phyloP scores from a whole-genome alignment of 352 stramenopile species.

The Phytophthora fragariaefolia region DNA sequence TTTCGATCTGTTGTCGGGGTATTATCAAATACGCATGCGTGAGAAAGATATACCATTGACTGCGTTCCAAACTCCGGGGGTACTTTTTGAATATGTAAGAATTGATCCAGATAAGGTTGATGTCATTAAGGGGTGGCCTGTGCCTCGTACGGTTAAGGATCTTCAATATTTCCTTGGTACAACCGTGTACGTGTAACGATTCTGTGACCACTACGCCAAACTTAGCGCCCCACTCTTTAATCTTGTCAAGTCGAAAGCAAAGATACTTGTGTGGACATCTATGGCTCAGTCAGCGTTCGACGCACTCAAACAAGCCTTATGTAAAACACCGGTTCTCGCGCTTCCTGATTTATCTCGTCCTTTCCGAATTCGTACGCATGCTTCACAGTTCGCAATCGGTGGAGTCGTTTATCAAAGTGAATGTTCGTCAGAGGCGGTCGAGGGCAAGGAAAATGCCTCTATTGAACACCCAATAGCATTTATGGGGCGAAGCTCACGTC shows the following conservation, averaged over 20 bases:
- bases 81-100: constrained; percentile 9
- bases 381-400: constrained; percentile 10
- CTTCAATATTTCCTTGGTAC: constrained; percentile 1
- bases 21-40: constrained; percentile 11
- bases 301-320: constrained; percentile 1
- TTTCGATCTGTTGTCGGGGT: constrained; percentile 13
- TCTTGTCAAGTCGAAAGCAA: constrained; percentile 8
- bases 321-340: background rate
- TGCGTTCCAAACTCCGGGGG: constrained; percentile 9
- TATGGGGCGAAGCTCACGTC: constrained; percentile 4
- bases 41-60: constrained; percentile 4
- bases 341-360: constrained; percentile 1
- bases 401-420: constrained; percentile 3
- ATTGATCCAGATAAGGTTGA: constrained; percentile 13
- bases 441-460: background rate
- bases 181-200: constrained; percentile 4
- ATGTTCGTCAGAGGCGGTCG: background rate
- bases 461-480: constrained; percentile 14
- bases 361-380: constrained; percentile 8
- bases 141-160: constrained; percentile 3
- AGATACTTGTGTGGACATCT: constrained; percentile 1
- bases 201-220: background rate
- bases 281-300: constrained; percentile 6
- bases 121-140: background rate
- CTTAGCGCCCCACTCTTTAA: constrained; percentile 12